Conservation (phyloP, 345 rosid species). For the Toxicodendron radicans region DNA sequence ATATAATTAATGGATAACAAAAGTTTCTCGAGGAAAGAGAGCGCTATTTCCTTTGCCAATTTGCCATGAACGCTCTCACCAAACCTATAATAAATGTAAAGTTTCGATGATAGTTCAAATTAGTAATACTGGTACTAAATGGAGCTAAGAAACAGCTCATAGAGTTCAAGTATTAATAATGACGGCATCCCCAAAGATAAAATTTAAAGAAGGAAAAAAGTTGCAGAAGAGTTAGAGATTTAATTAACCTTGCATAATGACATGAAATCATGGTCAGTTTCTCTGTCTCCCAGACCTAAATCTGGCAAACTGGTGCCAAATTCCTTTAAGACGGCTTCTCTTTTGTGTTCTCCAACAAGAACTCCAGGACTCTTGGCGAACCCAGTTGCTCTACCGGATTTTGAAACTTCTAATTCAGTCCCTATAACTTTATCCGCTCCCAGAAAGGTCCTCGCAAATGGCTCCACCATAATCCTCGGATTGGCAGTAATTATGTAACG, state of each 20-base stretch:
- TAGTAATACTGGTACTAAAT: background rate
- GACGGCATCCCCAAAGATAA: background rate
- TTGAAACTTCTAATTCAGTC: slow-evolving; percentile 65
- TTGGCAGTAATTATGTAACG: slow-evolving; percentile 72
- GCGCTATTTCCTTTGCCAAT: no score
- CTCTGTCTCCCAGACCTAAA: slow-evolving; percentile 78
- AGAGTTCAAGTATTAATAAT: background rate
- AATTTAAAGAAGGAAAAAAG: background rate
- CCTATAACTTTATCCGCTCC: slow-evolving; percentile 89
- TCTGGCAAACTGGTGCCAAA: slow-evolving; percentile 66
- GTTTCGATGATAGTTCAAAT: background rate
- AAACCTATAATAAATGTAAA: slow-evolving; percentile 22
- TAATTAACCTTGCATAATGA: slow-evolving; percentile 76
- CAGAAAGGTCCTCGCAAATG: slow-evolving; percentile 60
- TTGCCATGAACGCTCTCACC: slow-evolving; percentile 30
- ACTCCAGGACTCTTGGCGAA: slow-evolving; percentile 67
- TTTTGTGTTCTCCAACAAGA: slow-evolving; percentile 62
- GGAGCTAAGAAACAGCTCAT: slow-evolving; percentile 4
- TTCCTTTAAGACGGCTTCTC: slow-evolving; percentile 59
- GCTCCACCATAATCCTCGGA: slow-evolving; percentile 89
- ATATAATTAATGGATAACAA: background rate
- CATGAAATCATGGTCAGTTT: slow-evolving; percentile 81
- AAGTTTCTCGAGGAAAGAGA: background rate
- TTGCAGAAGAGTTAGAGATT: background rate
- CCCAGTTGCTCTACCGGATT: slow-evolving; percentile 82